Evolutionary conservation across 495 filamentous ascomycete genomes (phyloP).

Genomic region (Penicillium pulvis): DNA sequence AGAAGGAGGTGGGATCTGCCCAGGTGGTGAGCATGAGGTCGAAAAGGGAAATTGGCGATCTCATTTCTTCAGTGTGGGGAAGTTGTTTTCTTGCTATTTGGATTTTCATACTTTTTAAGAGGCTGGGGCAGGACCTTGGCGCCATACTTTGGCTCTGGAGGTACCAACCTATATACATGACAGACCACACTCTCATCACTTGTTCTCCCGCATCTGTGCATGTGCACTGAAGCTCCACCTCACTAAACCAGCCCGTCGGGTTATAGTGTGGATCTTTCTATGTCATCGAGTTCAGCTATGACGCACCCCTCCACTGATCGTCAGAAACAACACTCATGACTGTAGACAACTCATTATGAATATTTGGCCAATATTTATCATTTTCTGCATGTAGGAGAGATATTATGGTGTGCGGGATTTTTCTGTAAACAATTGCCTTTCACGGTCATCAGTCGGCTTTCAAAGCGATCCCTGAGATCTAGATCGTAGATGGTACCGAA

Average conservation of each 20-base stretch:
- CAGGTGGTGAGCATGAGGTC: too few relatives aligned
- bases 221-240: neutral
- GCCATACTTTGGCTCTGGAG: too few relatives aligned
- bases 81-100: too few relatives aligned
- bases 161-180: neutral
- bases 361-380: neutral
- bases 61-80: too few relatives aligned
- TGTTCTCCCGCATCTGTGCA: neutral
- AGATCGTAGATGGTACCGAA: neutral
- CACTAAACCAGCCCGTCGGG: neutral
- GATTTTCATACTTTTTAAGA: too few relatives aligned
- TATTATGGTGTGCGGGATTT: neutral
- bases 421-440: neutral
- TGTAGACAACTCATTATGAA: neutral
- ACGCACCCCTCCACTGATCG: neutral
- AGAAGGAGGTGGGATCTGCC: too few relatives aligned
- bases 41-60: too few relatives aligned
- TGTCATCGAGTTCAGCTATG: neutral
- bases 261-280: neutral
- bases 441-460: neutral
- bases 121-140: too few relatives aligned
- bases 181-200: neutral
- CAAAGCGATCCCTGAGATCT: neutral
- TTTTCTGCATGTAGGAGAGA: neutral
- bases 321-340: neutral